Evolutionary conservation across 1,139 yeast species (phyloP).

Genomic region (Hemisphaericaspora subhashii): DNA sequence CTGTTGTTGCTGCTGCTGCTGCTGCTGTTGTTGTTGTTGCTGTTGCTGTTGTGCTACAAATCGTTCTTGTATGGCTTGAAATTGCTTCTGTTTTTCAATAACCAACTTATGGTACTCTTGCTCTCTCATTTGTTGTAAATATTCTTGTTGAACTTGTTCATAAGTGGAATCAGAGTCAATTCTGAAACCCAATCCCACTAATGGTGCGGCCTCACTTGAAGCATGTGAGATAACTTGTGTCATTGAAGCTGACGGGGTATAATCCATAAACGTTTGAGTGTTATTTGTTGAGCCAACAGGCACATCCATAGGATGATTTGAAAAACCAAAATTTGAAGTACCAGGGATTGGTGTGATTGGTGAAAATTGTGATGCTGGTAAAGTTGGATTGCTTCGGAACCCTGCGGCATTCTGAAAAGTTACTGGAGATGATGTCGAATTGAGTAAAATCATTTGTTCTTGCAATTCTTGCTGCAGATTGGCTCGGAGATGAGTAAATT

Average conservation of each 20-base stretch:
- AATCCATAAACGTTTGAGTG: not conserved
- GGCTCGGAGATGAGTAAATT: conserved; percentile 9
- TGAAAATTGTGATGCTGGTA: conserved; percentile 7
- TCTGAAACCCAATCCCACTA: conserved; percentile 13
- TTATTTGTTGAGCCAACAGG: conserved; percentile 6
- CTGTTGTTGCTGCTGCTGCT: conserved; percentile 6
- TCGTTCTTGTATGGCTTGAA: conserved; percentile 4
- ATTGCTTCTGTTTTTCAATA: conserved; percentile 6
- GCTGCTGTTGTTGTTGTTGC: conserved; percentile 4
- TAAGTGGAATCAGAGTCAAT: conserved; percentile 2
- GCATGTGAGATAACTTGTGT: conserved; percentile 3
- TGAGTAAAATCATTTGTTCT: conserved; percentile 9
- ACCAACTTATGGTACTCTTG: conserved; percentile 6
- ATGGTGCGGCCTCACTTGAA: conserved; percentile 5
- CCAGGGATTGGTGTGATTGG: conserved; percentile 14
- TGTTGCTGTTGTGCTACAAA: not conserved
- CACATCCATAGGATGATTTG: conserved; percentile 1
- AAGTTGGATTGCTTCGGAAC: not conserved
- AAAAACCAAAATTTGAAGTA: not conserved
- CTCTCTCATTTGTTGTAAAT: conserved; percentile 11
- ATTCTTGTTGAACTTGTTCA: conserved; percentile 5
- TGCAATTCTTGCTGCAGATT: conserved; percentile 3
- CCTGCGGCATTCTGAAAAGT: not conserved
- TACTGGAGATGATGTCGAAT: conserved; percentile 6
- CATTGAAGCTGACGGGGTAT: conserved; percentile 7